A percentile compares a stretch with the other conserved stretches of the same genome.
These are phyloP conservation scores for Fraxinus sp. DNA, from an alignment of 305 asterid species.

Conservation along the genomic window DNA sequence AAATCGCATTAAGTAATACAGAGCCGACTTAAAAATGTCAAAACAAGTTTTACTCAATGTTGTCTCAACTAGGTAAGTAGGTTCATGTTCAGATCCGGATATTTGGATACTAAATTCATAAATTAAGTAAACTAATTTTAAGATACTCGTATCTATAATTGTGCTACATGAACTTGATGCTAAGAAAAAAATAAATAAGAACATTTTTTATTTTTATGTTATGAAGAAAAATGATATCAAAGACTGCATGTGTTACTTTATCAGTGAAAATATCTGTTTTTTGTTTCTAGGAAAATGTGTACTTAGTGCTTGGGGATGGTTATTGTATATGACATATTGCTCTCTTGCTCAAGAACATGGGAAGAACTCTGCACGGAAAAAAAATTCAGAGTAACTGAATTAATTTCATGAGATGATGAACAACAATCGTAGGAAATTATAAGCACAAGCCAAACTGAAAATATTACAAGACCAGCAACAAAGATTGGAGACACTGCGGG, in stretches of 20 bases:
- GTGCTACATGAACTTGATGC: background rate
- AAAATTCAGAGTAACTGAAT: background rate
- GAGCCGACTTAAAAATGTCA: background rate
- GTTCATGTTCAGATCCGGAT: background rate
- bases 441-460: conserved; percentile 1
- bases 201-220: background rate
- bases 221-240: background rate
- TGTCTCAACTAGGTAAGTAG: background rate
- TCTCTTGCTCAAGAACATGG: background rate
- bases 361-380: background rate
- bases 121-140: background rate
- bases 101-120: background rate
- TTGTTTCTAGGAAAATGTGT: background rate
- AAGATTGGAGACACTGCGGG: background rate
- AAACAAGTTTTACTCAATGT: background rate
- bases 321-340: background rate
- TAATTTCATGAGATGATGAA: conserved; percentile 12
- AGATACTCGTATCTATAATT: background rate
- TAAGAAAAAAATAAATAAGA: background rate
- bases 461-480: conserved; percentile 1
- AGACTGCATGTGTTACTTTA: background rate
- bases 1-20: background rate
- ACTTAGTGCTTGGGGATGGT: background rate
- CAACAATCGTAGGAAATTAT: background rate
- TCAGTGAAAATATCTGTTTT: background rate